Evolutionary conservation across 2,329 filamentous ascomycete species (phyloP).

Genomic region (Botryotinia narcissicola): DNA sequence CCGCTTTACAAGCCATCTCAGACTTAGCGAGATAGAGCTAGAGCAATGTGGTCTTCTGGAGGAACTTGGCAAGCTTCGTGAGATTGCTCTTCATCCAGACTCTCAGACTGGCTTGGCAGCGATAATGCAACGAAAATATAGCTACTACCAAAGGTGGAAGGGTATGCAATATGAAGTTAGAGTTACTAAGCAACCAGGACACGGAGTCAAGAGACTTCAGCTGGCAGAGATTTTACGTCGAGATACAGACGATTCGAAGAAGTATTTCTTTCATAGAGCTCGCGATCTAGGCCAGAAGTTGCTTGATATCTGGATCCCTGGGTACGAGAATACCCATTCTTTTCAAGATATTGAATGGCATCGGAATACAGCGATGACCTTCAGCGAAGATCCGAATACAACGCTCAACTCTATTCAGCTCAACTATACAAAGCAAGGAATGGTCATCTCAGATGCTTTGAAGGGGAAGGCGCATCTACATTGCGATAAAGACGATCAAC

Average conservation of each 20-base stretch:
- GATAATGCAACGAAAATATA: background rate
- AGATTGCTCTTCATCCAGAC: background rate
- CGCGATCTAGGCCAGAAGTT: background rate
- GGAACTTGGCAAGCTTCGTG: background rate
- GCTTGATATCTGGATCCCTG: conserved; percentile 1
- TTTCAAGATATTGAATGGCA: background rate
- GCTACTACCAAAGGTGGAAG: background rate
- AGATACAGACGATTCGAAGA: background rate
- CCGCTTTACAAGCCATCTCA: background rate
- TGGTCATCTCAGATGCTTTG: background rate
- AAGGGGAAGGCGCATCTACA: background rate
- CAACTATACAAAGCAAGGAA: background rate
- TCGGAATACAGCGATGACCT: background rate
- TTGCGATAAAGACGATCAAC: background rate
- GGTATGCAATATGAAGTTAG: background rate
- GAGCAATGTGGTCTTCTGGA: background rate
- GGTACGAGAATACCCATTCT: background rate
- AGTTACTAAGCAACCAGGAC: background rate
- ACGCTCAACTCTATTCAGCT: background rate
- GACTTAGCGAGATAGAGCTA: background rate
- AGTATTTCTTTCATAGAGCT: background rate
- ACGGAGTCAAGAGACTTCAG: background rate
- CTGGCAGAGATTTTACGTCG: background rate
- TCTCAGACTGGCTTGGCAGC: background rate
- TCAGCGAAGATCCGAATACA: background rate